Evolutionary conservation across 108 stramenopile species (phyloP), one percentile per base, ranked within the genome.

Genomic region (Pseudonitzschia pungens): DNA sequence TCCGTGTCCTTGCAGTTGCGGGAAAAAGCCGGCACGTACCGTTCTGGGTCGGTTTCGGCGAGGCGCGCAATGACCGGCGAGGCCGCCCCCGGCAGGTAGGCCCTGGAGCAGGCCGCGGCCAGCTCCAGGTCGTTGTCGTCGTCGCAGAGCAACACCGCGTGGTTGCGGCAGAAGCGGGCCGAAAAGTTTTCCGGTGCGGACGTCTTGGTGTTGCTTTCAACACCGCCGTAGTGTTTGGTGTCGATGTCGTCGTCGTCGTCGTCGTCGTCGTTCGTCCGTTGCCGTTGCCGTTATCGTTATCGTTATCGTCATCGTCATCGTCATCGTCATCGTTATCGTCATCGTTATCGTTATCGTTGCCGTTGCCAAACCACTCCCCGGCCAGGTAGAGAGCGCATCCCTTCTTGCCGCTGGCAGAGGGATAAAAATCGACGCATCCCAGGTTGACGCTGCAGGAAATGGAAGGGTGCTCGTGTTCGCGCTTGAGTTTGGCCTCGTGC

Each of bases 51-150:
- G 36, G 2, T 36, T 2, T 2, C 36, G 36, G 36, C 6, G 36
- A 36, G 36, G 4, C 36, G 2, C 6, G 36, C 36, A 36, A 55
- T 55, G 22, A 5, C 26, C 0, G 21, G 16, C 9, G 93, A 91
- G 3, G 83, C 80, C 3, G 91, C 51, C 41, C 75, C 76, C 0
- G 93, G 93, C 3, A 94, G 42, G 69, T 77, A 91, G 11, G 90
- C 93, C 32, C 80, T 76, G 21, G 74, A 65, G 70, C 90, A 91
- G 28, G 90, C 87, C 64, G 78, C 40, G 11, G 93, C 93, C 93
- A 94, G 89, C 81, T 94, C 93, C 24, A 91, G 42, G 71, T 94
- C 93, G 76, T 94, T 94, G 76, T 94, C 93, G 69, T 94, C 93
- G 69, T 94, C 93, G 69, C 93, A 94, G 4, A 94, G 43, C 54